Evolutionary conservation across 768 basidiomycete genomes (phyloP).

Genomic region (Pleurotus djamor): DNA sequence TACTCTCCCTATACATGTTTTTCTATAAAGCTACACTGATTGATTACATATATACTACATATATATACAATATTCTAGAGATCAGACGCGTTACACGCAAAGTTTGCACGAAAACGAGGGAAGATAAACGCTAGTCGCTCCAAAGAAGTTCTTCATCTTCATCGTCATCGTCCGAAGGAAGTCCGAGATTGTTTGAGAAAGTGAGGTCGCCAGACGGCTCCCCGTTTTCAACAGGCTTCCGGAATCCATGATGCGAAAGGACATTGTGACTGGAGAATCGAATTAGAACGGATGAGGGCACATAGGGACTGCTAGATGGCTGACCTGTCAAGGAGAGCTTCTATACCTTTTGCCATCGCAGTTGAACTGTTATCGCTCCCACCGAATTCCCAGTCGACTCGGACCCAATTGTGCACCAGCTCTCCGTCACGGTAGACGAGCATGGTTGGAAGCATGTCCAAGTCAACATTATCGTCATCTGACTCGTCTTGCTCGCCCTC

Average conservation of each 20-base stretch:
- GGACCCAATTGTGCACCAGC: constrained; percentile 86
- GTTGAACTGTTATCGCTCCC: background rate
- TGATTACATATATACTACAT: too few species aligned
- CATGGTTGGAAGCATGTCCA: constrained; percentile 13
- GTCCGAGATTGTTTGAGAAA: constrained; percentile 34
- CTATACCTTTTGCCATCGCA: constrained; percentile 53
- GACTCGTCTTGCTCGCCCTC: background rate
- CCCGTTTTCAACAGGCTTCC: constrained; percentile 19
- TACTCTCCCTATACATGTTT: too few species aligned
- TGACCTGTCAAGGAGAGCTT: constrained; percentile 66
- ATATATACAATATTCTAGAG: too few species aligned
- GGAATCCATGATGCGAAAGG: constrained; percentile 23
- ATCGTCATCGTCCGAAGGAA: constrained; percentile 52
- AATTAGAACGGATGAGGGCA: background rate
- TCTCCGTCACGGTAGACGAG: constrained; percentile 79
- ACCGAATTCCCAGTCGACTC: constrained; percentile 81
- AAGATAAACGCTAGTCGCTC: constrained; percentile 31
- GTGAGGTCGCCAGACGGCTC: background rate
- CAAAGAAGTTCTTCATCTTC: constrained; percentile 50
- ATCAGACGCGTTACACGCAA: too few species aligned
- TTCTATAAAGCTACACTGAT: too few species aligned
- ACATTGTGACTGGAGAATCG: constrained; percentile 19
- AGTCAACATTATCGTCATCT: constrained; percentile 7
- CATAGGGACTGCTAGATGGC: constrained; percentile 13
- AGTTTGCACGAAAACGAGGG: background rate